Evolutionary conservation across 257 asterid genomes (phyloP), one percentile per base, ranked within the genome.

Genomic region (Solanum stenotomum): DNA sequence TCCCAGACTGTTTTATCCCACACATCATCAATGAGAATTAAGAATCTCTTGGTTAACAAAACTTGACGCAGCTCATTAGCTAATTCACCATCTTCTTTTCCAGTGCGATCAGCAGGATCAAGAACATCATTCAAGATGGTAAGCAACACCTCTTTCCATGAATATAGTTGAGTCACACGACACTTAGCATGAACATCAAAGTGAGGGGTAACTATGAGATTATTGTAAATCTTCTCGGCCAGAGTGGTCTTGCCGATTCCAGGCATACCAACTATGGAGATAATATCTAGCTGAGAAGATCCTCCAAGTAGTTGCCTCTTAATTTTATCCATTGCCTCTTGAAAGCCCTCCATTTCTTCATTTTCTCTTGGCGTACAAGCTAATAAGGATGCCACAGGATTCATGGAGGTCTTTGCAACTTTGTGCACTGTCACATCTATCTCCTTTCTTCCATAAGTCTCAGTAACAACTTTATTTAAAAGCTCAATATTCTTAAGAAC

Each of bases 221-320:
- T n/a, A 72, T 72, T 72, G 42, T 33, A 72, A 33, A 72, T 18
- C 25, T 72, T 72, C 44, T 72, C 79, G 14, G 44, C 44, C 11
- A 33, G 27, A 33, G 27, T 9, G 15, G 15, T 72, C 79, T 72
- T 72, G 2, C 79, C 44, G 10, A 71, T 71, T 31, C 89, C 86
- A 11, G 76, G 46, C 91, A 89, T 89, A 7, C 89, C 87, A 3
- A 89, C 85, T 20, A 89, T 72, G 3, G 87, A 40, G 31, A 89
- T 72, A 1, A 89, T 67, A 35, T 83, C 89, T 10, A 86, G 89
- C 13, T 72, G 63, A 2, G 11, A 3, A 0, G 91, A 37, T 38
- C 89, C 86, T 29, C 72, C 10, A 0, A 56, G 76, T 15, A 89
- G 85, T 9, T 79, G 56, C 46, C 25, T 56, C 16, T 31, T 75